Percentiles rank a stretch among this genome's conserved stretches.
These are phyloP conservation scores for Trebouxiophyceae sp. DNA, from an alignment of 163 green algal genomes.

Conservation along the genomic window DNA sequence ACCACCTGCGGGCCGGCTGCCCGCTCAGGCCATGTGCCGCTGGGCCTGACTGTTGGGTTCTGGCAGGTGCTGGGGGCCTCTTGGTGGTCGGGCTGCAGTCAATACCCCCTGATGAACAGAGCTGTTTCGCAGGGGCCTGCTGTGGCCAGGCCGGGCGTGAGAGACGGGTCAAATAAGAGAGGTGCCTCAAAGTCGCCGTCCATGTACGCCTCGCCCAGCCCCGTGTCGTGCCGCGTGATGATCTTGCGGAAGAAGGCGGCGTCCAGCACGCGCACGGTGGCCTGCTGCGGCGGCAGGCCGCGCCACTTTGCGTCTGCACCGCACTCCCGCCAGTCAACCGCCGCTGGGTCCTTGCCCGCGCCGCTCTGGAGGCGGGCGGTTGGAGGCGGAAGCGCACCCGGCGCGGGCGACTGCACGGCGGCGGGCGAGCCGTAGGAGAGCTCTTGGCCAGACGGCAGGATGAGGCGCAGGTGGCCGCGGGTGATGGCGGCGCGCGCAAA, in stretches of 20 bases:
- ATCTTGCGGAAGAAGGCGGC: conserved; percentile 73
- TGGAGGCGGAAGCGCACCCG: too few species aligned
- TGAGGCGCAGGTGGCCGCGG: conserved; percentile 61
- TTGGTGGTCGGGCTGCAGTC: too few species aligned
- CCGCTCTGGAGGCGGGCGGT: too few species aligned
- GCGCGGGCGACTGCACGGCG: too few species aligned
- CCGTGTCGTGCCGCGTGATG: conserved; percentile 73
- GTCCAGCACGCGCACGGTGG: conserved; percentile 59
- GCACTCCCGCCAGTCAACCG: too few species aligned
- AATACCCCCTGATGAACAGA: too few species aligned
- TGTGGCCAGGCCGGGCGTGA: neutral
- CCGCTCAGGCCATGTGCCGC: neutral
- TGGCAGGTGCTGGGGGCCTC: too few species aligned
- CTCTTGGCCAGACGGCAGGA: conserved; percentile 77
- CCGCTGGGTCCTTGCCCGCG: too few species aligned
- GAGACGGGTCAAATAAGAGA: neutral
- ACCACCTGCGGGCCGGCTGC: conserved; percentile 15
- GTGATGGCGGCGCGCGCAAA: conserved; percentile 57
- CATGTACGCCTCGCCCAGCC: conserved; percentile 91
- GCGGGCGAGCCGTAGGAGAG: conserved; percentile 67
- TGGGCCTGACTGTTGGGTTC: neutral
- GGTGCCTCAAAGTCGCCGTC: conserved; percentile 54
- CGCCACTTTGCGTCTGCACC: too few species aligned
- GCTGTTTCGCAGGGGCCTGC: too few species aligned
- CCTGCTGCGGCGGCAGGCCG: conserved; percentile 5